Evolutionary conservation across 169 alveolate species (phyloP).

Genomic region (Plasmodium sp.): DNA sequence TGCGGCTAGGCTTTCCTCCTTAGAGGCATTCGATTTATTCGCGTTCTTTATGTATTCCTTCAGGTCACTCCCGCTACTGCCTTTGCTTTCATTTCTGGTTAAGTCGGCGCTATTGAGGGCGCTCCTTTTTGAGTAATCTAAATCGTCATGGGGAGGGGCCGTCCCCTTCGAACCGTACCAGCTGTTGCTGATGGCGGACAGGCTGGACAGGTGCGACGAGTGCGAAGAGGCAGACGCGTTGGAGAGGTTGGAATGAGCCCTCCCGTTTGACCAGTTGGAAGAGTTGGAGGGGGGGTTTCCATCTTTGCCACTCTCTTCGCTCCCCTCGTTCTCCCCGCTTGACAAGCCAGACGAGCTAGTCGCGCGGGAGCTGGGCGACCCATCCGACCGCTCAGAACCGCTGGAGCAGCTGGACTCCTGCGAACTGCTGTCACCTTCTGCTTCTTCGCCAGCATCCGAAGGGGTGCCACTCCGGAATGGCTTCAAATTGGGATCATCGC

Average conservation of each 20-base stretch:
- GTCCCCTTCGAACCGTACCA: background rate
- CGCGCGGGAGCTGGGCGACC: background rate
- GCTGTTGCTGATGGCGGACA: background rate
- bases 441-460: background rate
- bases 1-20: background rate
- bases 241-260: background rate
- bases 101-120: background rate
- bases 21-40: background rate
- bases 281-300: background rate
- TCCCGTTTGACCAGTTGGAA: background rate
- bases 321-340: background rate
- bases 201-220: background rate
- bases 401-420: background rate
- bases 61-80: constrained; percentile 1
- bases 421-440: background rate
- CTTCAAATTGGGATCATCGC: background rate
- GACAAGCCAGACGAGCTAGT: background rate
- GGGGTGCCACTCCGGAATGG: background rate
- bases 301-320: background rate
- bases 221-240: background rate
- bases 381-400: background rate
- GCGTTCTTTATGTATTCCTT: constrained; percentile 37
- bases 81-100: constrained; percentile 4
- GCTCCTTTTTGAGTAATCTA: background rate
- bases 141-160: background rate